Percentiles rank a stretch among this genome's conserved stretches.
Evolutionary conservation across 2,329 filamentous ascomycete genomes (phyloP).

Genomic region (Amauroascus verrucosus): DNA sequence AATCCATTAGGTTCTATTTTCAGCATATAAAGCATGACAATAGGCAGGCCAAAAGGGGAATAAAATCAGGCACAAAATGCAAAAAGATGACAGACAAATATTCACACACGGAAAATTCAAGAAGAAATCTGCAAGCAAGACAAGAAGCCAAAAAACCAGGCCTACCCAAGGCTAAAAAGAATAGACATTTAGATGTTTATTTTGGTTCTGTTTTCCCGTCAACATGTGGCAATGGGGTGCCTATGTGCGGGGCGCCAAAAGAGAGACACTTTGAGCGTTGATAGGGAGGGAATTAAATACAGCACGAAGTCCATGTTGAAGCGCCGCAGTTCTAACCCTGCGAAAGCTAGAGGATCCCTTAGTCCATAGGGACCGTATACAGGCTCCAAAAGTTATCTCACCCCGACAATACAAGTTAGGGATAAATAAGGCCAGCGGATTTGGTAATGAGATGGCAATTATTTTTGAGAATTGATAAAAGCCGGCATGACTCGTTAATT

Average conservation of each 20-base stretch:
- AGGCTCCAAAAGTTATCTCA: constrained; percentile 1
- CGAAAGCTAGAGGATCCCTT: neutral
- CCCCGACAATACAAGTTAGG: neutral
- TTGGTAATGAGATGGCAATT: neutral
- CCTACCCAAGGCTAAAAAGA: neutral
- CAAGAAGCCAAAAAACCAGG: neutral
- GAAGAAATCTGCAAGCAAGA: neutral
- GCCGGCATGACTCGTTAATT: constrained; percentile 2
- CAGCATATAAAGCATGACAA: neutral
- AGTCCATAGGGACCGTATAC: neutral
- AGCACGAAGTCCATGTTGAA: neutral
- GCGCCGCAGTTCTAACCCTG: neutral
- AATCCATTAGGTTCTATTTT: neutral
- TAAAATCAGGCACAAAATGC: neutral
- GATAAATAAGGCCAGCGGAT: neutral
- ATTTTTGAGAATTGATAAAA: neutral
- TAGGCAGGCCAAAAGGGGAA: neutral
- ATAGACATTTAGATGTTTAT: neutral
- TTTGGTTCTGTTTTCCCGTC: neutral
- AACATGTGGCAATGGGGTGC: no score
- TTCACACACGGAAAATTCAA: neutral
- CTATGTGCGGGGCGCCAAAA: no score
- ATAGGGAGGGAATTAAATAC: neutral
- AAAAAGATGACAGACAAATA: neutral
- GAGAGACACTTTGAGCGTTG: no score